Conservation (phyloP, 306 rosid genomes). For the Dalbergia cultrata region DNA sequence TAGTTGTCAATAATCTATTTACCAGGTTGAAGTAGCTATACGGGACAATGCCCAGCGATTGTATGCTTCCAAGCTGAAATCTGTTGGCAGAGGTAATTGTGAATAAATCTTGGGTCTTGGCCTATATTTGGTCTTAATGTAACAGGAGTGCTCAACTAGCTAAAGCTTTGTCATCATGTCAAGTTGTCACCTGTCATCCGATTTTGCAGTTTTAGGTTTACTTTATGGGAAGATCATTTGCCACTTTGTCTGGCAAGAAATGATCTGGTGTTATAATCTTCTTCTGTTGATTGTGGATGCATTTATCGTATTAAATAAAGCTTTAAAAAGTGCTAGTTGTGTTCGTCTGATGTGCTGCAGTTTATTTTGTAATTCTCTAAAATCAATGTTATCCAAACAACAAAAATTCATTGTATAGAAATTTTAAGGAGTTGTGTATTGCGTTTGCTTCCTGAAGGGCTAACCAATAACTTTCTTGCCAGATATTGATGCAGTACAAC, state of each 20-base stretch:
- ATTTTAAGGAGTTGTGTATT: not conserved
- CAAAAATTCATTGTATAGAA: not conserved
- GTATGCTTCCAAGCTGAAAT: constrained; percentile 82
- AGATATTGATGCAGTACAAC: constrained; percentile 76
- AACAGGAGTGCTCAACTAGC: constrained; percentile 8
- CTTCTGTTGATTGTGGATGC: constrained; percentile 2
- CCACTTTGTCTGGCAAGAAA: constrained; percentile 15
- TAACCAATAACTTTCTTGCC: constrained; percentile 46
- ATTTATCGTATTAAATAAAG: constrained; percentile 9
- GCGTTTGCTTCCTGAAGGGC: constrained; percentile 34
- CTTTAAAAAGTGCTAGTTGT: constrained; percentile 9
- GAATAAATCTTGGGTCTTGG: constrained; percentile 26
- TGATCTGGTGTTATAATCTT: not conserved
- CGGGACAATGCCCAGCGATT: constrained; percentile 94
- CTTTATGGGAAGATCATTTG: constrained; percentile 21
- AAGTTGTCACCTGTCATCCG: not conserved
- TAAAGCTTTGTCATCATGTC: constrained; percentile 2
- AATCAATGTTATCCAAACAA: not conserved
- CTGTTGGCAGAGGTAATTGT: constrained; percentile 81
- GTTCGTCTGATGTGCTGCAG: constrained; percentile 26
- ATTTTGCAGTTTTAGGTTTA: not conserved
- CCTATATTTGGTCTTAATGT: constrained; percentile 13
- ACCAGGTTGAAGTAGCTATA: constrained; percentile 89
- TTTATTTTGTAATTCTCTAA: constrained; percentile 32
- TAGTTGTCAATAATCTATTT: constrained; percentile 38